Evolutionary conservation across 2,329 filamentous ascomycete genomes (phyloP).

Genomic region (Parafenestella ontariensis): DNA sequence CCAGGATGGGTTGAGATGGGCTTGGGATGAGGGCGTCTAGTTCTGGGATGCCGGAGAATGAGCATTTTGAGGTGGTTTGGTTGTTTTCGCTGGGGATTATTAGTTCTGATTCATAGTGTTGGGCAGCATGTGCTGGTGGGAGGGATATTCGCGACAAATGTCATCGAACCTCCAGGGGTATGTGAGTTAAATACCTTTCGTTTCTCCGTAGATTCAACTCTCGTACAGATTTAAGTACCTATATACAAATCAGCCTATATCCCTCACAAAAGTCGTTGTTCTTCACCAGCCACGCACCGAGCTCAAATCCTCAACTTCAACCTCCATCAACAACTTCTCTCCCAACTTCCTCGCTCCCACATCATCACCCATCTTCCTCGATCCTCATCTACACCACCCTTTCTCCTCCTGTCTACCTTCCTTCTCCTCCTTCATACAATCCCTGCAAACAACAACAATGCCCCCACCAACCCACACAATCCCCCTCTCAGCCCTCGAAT

Average conservation of each 20-base stretch:
- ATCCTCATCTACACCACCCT: conserved; percentile 7
- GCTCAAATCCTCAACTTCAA: conserved; percentile 40
- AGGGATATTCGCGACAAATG: not conserved
- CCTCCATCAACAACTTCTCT: conserved; percentile 57
- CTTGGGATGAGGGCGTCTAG: conserved; percentile 52
- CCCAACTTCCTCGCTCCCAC: conserved; percentile 57
- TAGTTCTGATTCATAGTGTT: not conserved
- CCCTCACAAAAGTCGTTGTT: not conserved
- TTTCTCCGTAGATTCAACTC: conserved; percentile 23
- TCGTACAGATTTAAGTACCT: conserved; percentile 53
- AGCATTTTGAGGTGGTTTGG: not conserved
- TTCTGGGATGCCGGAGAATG: conserved; percentile 52
- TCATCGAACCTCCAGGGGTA: not conserved
- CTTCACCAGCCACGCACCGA: conserved; percentile 25
- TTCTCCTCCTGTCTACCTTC: not conserved
- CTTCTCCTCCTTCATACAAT: conserved; percentile 2
- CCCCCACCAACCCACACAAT: conserved; percentile 63
- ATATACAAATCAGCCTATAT: not conserved
- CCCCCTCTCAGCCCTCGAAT: conserved; percentile 58
- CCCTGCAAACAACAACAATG: conserved; percentile 50
- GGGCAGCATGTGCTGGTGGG: no score
- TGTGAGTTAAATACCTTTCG: conserved; percentile 10
- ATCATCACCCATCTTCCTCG: conserved; percentile 26
- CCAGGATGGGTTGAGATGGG: conserved; percentile 47
- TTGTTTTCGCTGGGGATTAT: not conserved